These are phyloP conservation scores for Firmiana major DNA, from an alignment of 345 rosid genomes.

Conservation along the genomic window DNA sequence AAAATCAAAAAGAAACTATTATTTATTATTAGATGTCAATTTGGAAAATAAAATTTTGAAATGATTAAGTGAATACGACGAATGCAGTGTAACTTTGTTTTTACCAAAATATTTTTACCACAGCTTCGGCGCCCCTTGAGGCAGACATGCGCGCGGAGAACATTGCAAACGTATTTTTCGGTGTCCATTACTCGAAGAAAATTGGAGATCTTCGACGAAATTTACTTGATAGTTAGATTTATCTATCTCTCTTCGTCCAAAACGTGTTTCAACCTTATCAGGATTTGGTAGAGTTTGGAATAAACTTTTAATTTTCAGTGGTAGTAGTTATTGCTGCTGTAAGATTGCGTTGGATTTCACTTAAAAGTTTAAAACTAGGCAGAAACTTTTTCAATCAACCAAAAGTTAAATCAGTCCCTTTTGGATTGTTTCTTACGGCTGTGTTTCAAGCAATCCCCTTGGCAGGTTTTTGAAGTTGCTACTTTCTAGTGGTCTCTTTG, in stretches of 20 bases:
- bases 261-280: constrained; percentile 22
- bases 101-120: too few species aligned
- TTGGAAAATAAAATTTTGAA: too few species aligned
- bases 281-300: constrained; percentile 34
- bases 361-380: neutral
- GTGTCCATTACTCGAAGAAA: neutral
- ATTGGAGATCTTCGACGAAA: neutral
- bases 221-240: neutral
- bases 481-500: neutral
- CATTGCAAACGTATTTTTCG: too few species aligned
- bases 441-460: constrained; percentile 8
- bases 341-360: constrained; percentile 31
- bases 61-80: too few species aligned
- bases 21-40: too few species aligned
- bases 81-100: too few species aligned
- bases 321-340: constrained; percentile 45
- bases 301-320: constrained; percentile 19
- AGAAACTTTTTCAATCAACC: constrained; percentile 23
- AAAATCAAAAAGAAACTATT: too few species aligned
- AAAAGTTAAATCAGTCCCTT: constrained; percentile 11
- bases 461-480: neutral
- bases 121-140: too few species aligned
- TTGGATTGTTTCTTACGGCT: constrained; percentile 29
- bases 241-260: neutral
- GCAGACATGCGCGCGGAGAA: too few species aligned